phyloP scores from a whole-genome alignment of 129 eudicot species.

The Arctium lappa region DNA sequence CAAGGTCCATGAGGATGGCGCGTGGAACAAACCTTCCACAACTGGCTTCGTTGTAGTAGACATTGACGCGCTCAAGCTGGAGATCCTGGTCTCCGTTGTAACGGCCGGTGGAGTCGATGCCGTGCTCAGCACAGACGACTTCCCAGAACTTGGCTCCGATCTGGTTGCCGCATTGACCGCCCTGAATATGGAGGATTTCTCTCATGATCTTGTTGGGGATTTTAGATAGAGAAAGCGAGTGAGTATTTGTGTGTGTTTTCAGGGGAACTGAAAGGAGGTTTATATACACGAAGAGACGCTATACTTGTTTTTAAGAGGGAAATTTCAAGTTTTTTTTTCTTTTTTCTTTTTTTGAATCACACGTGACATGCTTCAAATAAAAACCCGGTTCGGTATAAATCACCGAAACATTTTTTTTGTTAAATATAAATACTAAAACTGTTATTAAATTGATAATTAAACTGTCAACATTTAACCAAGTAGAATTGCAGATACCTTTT shows the following conservation, averaged over 20 bases:
- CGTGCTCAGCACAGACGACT: constrained; percentile 73
- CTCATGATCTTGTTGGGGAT: constrained; percentile 41
- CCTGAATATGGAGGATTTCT: constrained; percentile 82
- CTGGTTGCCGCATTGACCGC: constrained; percentile 86
- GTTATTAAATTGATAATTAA: not conserved
- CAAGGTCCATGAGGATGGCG: constrained; percentile 81
- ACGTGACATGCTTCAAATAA: not conserved
- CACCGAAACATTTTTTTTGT: not conserved
- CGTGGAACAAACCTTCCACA: constrained; percentile 71
- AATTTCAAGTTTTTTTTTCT: not conserved
- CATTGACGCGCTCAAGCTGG: constrained; percentile 72
- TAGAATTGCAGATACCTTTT: too few relatives aligned
- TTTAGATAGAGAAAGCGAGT: constrained; percentile 8
- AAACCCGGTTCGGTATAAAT: not conserved
- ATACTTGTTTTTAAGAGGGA: constrained; percentile 13
- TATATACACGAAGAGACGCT: constrained; percentile 19
- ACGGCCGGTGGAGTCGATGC: constrained; percentile 72
- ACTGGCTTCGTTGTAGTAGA: constrained; percentile 76
- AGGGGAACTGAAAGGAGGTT: constrained; percentile 8
- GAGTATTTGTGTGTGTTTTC: constrained; percentile 7
- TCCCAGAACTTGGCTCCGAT: constrained; percentile 88
- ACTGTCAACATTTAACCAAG: too few relatives aligned
- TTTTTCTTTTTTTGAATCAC: not conserved
- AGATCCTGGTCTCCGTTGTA: constrained; percentile 52
- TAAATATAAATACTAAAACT: too few relatives aligned